Base-by-base conservation (phyloP, 257 asterid genomes). In the Perilla frutescens region DNA sequence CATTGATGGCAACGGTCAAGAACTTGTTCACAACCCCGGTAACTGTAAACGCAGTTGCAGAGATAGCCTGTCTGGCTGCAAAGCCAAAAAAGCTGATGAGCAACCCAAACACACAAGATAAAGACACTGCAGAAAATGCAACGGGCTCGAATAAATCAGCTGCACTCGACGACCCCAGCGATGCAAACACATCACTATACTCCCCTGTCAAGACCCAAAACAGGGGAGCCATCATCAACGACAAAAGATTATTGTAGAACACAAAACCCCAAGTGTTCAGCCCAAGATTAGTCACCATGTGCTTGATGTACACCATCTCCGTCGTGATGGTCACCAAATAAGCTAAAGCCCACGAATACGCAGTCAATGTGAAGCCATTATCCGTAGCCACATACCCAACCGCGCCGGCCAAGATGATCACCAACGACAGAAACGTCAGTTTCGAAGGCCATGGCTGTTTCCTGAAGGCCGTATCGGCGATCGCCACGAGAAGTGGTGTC, bases 231-330 rank as follows among this genome's bases (percentile, higher is more conserved):
- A 92, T 88, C 98, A 92, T 90, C 83, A 95, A 58, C 0, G 99
- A 95, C 86, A 95, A 74, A 47, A 89, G 81, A 69, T 95, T 92
- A 76, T 92, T 95, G 81, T 95, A 95, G 4, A 86, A 76, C 73
- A 92, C 99, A 36, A 92, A 95, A 8, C 99, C 99, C 98, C 99
- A 92, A 8, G 98, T 95, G 77, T 86, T 92, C 85, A 95, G 78
- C 20, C 97, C 99, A 5, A 95, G 89, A 84, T 89, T 95, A 6
- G 97, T 95, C 60, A 95, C 99, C 97, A 94, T 94, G 73, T 91
- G 99, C 84, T 95, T 95, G 64, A 95, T 92, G 78, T 95, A 95
- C 43, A 95, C 99, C 99, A 95, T 95, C 84, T 95, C 98, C 0
- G 98, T 92, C 1, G 99, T 95, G 68, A 95, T 95, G 5, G 98